Conservation (phyloP, 202 grass and related monocot species). For the Panicum virgatum region DNA sequence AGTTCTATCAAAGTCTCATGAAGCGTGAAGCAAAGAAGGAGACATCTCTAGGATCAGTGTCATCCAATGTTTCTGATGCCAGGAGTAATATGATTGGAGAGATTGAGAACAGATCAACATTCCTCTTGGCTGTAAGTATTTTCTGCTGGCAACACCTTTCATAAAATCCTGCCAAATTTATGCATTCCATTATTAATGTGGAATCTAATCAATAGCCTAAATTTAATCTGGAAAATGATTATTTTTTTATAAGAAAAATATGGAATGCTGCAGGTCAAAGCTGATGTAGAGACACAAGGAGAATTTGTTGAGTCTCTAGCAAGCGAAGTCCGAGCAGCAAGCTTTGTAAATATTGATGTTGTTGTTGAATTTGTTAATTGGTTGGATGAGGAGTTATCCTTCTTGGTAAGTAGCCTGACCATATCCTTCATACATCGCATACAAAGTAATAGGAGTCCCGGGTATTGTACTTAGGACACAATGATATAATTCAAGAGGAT, state of each 20-base stretch:
- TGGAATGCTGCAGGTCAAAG: constrained; percentile 80
- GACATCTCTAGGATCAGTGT: constrained; percentile 52
- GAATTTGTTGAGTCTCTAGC: constrained; percentile 82
- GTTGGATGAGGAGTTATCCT: constrained; percentile 90
- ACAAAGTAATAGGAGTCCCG: not conserved
- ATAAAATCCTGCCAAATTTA: constrained; percentile 35
- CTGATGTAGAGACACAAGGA: constrained; percentile 94
- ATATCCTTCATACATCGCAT: not conserved
- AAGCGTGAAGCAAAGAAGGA: constrained; percentile 85
- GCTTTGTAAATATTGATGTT: constrained; percentile 64
- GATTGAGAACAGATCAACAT: constrained; percentile 92
- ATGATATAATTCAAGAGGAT: not conserved
- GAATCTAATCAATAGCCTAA: not conserved
- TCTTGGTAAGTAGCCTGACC: constrained; percentile 54
- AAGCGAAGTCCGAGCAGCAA: constrained; percentile 55
- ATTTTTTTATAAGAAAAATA: constrained; percentile 14
- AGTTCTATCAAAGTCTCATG: constrained; percentile 93
- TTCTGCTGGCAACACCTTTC: not conserved
- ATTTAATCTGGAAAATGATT: constrained; percentile 9
- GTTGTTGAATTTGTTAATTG: constrained; percentile 77
- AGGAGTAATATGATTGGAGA: constrained; percentile 94
- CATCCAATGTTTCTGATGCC: constrained; percentile 64
- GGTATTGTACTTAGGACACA: not conserved
- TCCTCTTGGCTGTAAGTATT: constrained; percentile 90
- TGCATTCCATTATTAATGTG: not conserved